phyloP scores from a whole-genome alignment of 768 basidiomycete genomes.

The Amanita rubescens region DNA sequence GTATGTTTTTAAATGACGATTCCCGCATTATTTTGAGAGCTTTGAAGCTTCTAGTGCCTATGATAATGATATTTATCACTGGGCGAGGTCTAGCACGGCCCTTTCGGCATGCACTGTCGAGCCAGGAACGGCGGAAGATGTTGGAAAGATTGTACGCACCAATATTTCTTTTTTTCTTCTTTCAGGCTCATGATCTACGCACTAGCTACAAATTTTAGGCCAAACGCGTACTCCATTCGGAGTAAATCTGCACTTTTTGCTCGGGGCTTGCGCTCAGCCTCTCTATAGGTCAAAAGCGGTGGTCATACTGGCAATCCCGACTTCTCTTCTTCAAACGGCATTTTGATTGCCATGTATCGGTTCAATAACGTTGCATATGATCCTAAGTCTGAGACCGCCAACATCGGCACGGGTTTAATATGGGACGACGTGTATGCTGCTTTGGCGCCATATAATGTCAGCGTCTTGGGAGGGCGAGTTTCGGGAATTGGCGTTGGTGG shows the following conservation, averaged over 20 bases:
- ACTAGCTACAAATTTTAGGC: conserved; percentile 25
- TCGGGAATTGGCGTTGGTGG: conserved; percentile 42
- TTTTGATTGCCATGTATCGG: conserved; percentile 37
- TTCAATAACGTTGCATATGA: conserved; percentile 22
- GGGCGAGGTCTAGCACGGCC: conserved; percentile 1
- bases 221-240: conserved; percentile 17
- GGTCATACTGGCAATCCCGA: conserved; percentile 38
- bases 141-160: conserved; percentile 1
- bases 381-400: conserved; percentile 19
- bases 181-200: not conserved
- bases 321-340: conserved; percentile 43
- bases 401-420: conserved; percentile 26
- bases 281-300: conserved; percentile 39
- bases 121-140: conserved; percentile 3
- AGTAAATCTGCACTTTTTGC: not conserved
- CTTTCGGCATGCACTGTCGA: conserved; percentile 1
- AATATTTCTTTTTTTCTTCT: too few species aligned
- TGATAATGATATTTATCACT: not conserved
- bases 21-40: not conserved
- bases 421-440: conserved; percentile 47
- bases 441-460: conserved; percentile 31
- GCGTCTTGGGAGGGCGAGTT: conserved; percentile 41
- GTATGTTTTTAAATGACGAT: conserved; percentile 13
- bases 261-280: too few species aligned
- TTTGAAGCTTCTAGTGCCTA: not conserved